These are phyloP conservation scores for Colletotrichum horii DNA, from an alignment of 2,329 filamentous ascomycete genomes.

Conservation along the genomic window DNA sequence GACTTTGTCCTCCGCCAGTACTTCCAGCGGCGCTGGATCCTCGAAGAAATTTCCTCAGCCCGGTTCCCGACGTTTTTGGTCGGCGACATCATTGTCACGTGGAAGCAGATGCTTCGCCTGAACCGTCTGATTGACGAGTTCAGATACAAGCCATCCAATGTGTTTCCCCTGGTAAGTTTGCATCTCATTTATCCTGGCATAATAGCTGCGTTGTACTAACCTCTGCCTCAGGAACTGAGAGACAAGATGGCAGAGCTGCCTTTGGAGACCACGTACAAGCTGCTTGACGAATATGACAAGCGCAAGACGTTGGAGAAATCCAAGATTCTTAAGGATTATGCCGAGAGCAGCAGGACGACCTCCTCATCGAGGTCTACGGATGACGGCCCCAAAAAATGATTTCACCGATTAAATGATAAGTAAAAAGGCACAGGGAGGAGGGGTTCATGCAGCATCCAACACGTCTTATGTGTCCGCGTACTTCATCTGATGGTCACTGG, in stretches of 20 bases:
- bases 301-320: constrained; percentile 23
- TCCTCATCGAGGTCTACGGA: constrained; percentile 20
- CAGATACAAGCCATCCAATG: constrained; percentile 33
- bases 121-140: constrained; percentile 41
- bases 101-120: constrained; percentile 38
- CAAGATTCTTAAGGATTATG: constrained; percentile 18
- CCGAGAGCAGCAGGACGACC: constrained; percentile 16
- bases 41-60: constrained; percentile 39
- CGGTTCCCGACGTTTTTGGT: constrained; percentile 32
- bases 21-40: constrained; percentile 40
- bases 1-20: constrained; percentile 36
- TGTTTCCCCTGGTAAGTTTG: constrained; percentile 29
- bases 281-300: constrained; percentile 25
- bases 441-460: background rate
- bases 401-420: background rate
- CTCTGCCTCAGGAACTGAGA: constrained; percentile 12
- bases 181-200: background rate
- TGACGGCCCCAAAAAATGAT: background rate
- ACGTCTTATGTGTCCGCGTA: background rate
- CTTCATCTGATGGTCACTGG: background rate
- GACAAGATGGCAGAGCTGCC: constrained; percentile 25
- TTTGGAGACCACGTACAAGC: constrained; percentile 24
- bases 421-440: background rate
- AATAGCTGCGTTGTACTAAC: background rate
- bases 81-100: constrained; percentile 39